Conservation (phyloP, 225 moss, liverwort and hornwort species). For the Thuidium tamariscinum region DNA sequence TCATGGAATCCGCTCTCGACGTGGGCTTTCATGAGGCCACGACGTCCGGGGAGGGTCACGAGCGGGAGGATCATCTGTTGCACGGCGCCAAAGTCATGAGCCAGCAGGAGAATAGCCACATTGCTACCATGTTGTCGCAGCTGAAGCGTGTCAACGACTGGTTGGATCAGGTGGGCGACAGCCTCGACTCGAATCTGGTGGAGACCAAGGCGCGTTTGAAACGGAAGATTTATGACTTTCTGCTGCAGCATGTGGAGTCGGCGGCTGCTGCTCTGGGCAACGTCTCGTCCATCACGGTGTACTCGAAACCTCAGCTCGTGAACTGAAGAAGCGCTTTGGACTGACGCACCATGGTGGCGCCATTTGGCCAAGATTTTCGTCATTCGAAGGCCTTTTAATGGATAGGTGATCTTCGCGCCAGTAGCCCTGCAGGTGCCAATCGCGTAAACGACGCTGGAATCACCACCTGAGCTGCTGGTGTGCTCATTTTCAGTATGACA, state of each 20-base stretch:
- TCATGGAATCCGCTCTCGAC: constrained; percentile 85
- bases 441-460: not conserved
- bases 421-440: not conserved
- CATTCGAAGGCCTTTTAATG: no score
- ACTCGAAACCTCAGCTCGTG: constrained; percentile 34
- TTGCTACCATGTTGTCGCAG: constrained; percentile 86
- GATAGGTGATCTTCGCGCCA: not conserved
- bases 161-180: constrained; percentile 71
- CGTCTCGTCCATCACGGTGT: constrained; percentile 41
- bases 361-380: not conserved
- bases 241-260: constrained; percentile 89
- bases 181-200: constrained; percentile 34
- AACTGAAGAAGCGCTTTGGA: not conserved
- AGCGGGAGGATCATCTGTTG: constrained; percentile 8
- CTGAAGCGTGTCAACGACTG: constrained; percentile 94
- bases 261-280: constrained; percentile 83
- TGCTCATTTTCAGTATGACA: not conserved
- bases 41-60: constrained; percentile 2
- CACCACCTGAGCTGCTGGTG: not conserved
- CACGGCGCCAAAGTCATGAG: constrained; percentile 45
- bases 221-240: constrained; percentile 81
- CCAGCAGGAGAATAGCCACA: constrained; percentile 78
- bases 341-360: not conserved
- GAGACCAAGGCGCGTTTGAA: constrained; percentile 80
- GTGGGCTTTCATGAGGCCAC: constrained; percentile 59